These are phyloP conservation scores for Coemansia guatemalensis DNA, from an alignment of 192 early-diverging fungal genomes.

Conservation along the genomic window DNA sequence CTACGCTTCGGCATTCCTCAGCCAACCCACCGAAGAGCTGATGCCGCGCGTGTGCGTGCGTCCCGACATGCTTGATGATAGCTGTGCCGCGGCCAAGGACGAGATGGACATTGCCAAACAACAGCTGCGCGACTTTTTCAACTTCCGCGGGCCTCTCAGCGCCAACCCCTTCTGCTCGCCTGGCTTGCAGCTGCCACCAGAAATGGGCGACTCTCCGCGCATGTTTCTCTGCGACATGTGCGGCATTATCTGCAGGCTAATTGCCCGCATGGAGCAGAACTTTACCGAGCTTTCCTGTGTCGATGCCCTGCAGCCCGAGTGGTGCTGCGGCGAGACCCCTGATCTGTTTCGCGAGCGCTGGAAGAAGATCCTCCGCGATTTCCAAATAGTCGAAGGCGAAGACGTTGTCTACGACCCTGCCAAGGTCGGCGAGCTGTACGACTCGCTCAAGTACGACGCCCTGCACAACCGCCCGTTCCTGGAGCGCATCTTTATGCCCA, in stretches of 20 bases:
- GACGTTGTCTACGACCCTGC: slow-evolving; percentile 69
- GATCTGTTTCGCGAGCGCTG: slow-evolving; percentile 88
- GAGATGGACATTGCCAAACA: slow-evolving; percentile 86
- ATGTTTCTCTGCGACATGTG: slow-evolving; percentile 69
- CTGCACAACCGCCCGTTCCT: slow-evolving; percentile 90
- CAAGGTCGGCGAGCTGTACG: slow-evolving; percentile 90
- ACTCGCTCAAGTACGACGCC: slow-evolving; percentile 96
- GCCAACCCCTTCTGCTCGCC: slow-evolving; percentile 29
- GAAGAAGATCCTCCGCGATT: slow-evolving; percentile 95
- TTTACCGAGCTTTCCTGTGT: slow-evolving; percentile 61
- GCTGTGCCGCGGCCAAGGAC: slow-evolving; percentile 90
- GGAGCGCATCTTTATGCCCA: slow-evolving; percentile 65
- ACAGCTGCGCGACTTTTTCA: slow-evolving; percentile 69
- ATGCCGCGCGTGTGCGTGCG: slow-evolving; percentile 65
- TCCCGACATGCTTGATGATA: slow-evolving; percentile 94
- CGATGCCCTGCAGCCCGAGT: slow-evolving; percentile 60
- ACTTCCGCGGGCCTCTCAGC: slow-evolving; percentile 32
- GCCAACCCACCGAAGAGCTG: slow-evolving; percentile 21
- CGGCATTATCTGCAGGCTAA: slow-evolving; percentile 62
- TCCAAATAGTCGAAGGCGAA: slow-evolving; percentile 50
- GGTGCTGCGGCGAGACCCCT: slow-evolving; percentile 91
- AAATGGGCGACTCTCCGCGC: slow-evolving; percentile 39
- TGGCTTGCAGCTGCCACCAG: slow-evolving; percentile 29
- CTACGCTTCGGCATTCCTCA: slow-evolving; percentile 56
- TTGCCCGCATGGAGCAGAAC: slow-evolving; percentile 78